Base-by-base conservation (phyloP, 306 rosid species). In the Mimosa bimucronata region DNA sequence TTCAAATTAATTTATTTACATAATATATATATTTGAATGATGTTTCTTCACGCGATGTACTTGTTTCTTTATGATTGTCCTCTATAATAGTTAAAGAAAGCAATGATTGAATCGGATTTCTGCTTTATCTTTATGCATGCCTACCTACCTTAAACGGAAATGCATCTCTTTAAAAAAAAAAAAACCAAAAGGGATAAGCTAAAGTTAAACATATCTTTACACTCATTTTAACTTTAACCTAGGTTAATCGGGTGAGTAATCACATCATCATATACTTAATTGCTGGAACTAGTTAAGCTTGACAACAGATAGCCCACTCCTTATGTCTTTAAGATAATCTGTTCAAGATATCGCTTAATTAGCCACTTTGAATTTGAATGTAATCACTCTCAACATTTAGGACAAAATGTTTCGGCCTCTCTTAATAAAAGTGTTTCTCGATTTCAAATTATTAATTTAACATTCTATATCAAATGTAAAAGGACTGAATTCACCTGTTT, bases 401-500 rank as follows among this genome's bases (percentile, higher is more conserved):
- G 5, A 2, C 38, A 34, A 34, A 34, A 34, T 2, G 38, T 34
- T 34, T 34, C 3, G 38, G 38, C 38, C 38, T 34, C 38, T 34
- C 38, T 34, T 6, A 34, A 34, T 34, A 34, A 34, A 6, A 34
- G 38, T 6, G 38, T 34, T 34, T 34, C 5, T 34, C 38, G 5
- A 34, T 2, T 34, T 34, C 5, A 34, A 34, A 55, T 55, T 55
- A 55, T 55, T 21, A 55, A 21, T 21, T 21, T 6, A 21, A 55
- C 29, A 21, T 55, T 55, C 29, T 21, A 48, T 62, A 67, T 78
- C 81, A 28, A 68, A 53, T 14, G 30, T 78, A 40, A 60, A 60
- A 66, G 74, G 77, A 15, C 34, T 79, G 66, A n/a, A 6, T 23
- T 48, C 78, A 62, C 31, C 38, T 50, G 82, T 71, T 19, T 61